phyloP scores from a whole-genome alignment of 2,329 filamentous ascomycete genomes.

The Coniosporium tulheliwenetii region DNA sequence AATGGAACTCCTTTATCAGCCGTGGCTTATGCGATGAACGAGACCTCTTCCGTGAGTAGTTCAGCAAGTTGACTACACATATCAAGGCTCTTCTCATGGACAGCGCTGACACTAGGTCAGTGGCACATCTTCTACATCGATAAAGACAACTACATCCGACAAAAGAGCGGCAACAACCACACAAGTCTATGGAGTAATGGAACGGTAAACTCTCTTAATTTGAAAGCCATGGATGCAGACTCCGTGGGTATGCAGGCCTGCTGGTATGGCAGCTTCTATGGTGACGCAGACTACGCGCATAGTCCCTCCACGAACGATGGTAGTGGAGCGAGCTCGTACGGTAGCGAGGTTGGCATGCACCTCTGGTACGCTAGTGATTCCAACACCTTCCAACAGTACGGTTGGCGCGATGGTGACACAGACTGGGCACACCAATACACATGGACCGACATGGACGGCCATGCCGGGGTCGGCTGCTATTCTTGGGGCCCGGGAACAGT shows the following conservation, averaged over 20 bases:
- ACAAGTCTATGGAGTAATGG: constrained; percentile 25
- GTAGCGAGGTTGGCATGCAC: constrained; percentile 22
- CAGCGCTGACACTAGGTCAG: too few relatives aligned
- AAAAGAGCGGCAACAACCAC: constrained; percentile 21
- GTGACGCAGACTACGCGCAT: constrained; percentile 21
- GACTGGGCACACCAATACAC: constrained; percentile 19
- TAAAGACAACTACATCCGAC: constrained; percentile 20
- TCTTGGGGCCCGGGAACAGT: constrained; percentile 22
- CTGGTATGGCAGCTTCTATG: constrained; percentile 21
- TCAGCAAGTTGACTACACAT: too few relatives aligned
- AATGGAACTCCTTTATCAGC: constrained; percentile 27
- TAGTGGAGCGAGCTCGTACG: constrained; percentile 11
- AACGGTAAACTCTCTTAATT: constrained; percentile 13
- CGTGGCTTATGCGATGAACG: constrained; percentile 22
- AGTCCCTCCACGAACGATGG: constrained; percentile 16
- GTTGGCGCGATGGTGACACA: constrained; percentile 22
- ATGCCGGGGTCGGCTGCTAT: constrained; percentile 28
- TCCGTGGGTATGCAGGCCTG: constrained; percentile 21
- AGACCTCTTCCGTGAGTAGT: too few relatives aligned
- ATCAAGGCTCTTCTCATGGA: too few relatives aligned
- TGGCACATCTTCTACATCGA: constrained; percentile 27
- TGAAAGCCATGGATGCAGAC: constrained; percentile 14
- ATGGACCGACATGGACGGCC: constrained; percentile 24
- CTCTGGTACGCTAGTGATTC: constrained; percentile 27
- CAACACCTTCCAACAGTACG: constrained; percentile 23